These are phyloP conservation scores for Nannochloropsis granulata DNA, from an alignment of 108 stramenopile genomes.

Conservation along the genomic window DNA sequence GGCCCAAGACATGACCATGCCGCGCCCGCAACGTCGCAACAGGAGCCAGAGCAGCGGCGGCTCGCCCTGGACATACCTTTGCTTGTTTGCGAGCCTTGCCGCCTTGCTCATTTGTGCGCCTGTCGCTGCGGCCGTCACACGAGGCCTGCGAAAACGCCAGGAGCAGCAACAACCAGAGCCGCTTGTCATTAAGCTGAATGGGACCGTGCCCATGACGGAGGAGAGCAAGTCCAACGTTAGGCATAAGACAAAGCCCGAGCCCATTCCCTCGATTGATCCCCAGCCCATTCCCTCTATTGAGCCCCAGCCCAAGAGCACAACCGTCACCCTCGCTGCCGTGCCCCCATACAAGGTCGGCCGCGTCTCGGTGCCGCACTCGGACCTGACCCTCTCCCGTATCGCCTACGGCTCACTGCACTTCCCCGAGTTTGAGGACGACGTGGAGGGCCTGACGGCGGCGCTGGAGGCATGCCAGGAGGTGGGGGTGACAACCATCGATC, in stretches of 20 bases:
- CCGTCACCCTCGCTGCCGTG: neutral
- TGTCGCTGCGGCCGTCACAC: neutral
- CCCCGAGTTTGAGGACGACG: neutral
- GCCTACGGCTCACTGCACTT: neutral
- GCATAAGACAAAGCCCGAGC: too few relatives aligned
- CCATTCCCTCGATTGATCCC: neutral
- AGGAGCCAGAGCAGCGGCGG: too few relatives aligned
- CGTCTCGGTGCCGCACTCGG: neutral
- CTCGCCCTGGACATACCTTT: too few relatives aligned
- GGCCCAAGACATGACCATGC: too few relatives aligned
- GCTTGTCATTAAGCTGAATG: neutral
- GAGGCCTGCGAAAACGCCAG: neutral
- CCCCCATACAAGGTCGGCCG: neutral
- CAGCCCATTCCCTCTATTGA: neutral
- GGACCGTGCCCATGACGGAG: too few relatives aligned
- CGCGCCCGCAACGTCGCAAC: too few relatives aligned
- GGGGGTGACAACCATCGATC: neutral
- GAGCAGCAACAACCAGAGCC: neutral
- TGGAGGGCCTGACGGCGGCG: neutral
- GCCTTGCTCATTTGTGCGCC: neutral
- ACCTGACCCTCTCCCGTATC: neutral
- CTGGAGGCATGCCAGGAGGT: neutral
- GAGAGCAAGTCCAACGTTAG: too few relatives aligned
- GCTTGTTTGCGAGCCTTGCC: neutral
- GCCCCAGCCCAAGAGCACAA: neutral